Evolutionary conservation across 2,329 filamentous ascomycete genomes (phyloP).

Genomic region (Apiospora kogelbergensis): DNA sequence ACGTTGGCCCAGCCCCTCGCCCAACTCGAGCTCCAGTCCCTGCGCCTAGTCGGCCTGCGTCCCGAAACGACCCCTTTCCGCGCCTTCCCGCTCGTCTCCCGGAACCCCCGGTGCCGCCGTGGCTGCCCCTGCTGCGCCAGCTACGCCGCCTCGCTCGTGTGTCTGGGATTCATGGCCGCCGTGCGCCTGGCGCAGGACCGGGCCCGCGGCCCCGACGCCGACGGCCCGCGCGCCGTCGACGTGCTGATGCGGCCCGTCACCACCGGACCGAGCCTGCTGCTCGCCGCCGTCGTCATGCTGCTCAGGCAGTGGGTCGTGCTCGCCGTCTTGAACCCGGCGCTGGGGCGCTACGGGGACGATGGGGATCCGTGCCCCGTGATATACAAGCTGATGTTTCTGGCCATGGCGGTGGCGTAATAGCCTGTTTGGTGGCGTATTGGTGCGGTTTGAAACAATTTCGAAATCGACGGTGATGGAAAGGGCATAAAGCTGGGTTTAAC

Average conservation of each 20-base stretch:
- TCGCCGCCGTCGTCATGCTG: neutral
- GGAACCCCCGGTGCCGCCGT: too few species aligned
- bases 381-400: neutral
- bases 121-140: too few species aligned
- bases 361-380: neutral
- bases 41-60: too few species aligned
- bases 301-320: neutral
- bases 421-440: too few species aligned
- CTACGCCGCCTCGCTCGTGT: neutral
- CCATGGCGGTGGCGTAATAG: too few species aligned
- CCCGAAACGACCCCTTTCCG: too few species aligned
- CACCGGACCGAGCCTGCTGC: neutral
- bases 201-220: neutral
- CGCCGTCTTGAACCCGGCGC: neutral
- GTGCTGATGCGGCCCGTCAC: neutral
- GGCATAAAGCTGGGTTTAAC: too few species aligned
- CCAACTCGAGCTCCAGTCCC: too few species aligned
- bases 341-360: neutral
- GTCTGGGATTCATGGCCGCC: neutral
- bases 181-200: neutral
- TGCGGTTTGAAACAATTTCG: too few species aligned
- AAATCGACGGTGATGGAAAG: too few species aligned
- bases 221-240: neutral
- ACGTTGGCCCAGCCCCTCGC: too few species aligned
- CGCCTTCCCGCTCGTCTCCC: too few species aligned